Evolutionary conservation across 768 basidiomycete genomes (phyloP).

Genomic region (Russula sp.): DNA sequence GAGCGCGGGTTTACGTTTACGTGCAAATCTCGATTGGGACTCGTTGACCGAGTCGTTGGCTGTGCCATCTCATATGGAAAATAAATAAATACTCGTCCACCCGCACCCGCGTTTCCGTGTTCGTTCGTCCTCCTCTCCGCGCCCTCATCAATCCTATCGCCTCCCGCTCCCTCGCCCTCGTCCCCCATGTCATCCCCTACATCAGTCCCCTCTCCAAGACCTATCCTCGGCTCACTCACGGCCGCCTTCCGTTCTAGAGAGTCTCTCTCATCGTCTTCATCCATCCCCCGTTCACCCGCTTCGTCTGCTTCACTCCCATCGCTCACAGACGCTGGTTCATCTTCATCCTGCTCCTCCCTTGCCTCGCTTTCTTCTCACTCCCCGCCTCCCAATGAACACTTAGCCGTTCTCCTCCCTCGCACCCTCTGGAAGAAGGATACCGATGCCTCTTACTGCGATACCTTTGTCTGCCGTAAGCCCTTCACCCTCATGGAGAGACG

Average conservation of each 20-base stretch:
- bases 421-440: slow-evolving; percentile 74
- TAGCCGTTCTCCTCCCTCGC: slow-evolving; percentile 66
- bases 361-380: slow-evolving; percentile 13
- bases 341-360: slow-evolving; percentile 24
- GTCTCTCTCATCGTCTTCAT: slow-evolving; percentile 17
- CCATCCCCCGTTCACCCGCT: slow-evolving; percentile 16
- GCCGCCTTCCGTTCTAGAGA: slow-evolving; percentile 16
- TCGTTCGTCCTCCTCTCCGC: slow-evolving; percentile 2
- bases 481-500: slow-evolving; percentile 69
- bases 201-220: neutral
- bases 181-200: slow-evolving; percentile 5
- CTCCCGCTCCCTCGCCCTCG: neutral
- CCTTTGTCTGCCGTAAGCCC: slow-evolving; percentile 55
- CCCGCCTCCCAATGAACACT: slow-evolving; percentile 52
- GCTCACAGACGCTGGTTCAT: slow-evolving; percentile 23
- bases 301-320: slow-evolving; percentile 23
- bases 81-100: slow-evolving; percentile 13
- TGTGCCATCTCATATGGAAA: neutral
- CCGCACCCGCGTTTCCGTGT: slow-evolving; percentile 7
- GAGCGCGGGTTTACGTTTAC: slow-evolving; percentile 16
- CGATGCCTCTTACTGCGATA: slow-evolving; percentile 58
- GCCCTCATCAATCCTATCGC: neutral
- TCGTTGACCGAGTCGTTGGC: neutral
- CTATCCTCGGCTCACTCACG: slow-evolving; percentile 14
- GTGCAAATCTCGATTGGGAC: slow-evolving; percentile 11